Conservation (phyloP, 805 yeast genomes). For the Yarrowia sp. region DNA sequence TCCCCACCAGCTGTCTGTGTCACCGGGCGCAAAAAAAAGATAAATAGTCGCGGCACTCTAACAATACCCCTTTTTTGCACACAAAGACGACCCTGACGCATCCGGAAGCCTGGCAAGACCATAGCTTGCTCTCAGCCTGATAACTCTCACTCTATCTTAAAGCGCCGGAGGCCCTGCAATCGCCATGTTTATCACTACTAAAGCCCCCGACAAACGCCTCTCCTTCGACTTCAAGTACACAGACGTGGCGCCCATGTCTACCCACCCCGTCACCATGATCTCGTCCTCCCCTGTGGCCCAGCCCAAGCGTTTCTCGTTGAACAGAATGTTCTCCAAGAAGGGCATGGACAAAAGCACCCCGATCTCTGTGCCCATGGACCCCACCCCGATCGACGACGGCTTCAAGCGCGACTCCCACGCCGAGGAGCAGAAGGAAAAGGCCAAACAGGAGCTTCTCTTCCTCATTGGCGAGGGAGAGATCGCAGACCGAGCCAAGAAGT, state of each 20-base stretch:
- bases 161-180: background rate
- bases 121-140: too few relatives aligned
- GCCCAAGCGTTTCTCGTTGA: constrained; percentile 2
- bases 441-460: constrained; percentile 7
- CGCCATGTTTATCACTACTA: constrained; percentile 17
- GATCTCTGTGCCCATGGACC: constrained; percentile 14
- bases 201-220: constrained; percentile 20
- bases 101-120: too few relatives aligned
- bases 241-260: constrained; percentile 15
- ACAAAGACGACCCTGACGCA: constrained; percentile 20
- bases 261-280: constrained; percentile 19
- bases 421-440: background rate
- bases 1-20: too few relatives aligned
- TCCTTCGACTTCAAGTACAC: constrained; percentile 16
- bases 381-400: background rate
- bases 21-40: too few relatives aligned
- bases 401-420: background rate
- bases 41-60: too few relatives aligned
- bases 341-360: background rate
- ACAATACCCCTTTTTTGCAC: background rate
- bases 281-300: background rate
- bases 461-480: constrained; percentile 10
- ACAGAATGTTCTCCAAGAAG: constrained; percentile 6
- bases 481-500: background rate
- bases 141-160: constrained; percentile 5